Base-by-base conservation (phyloP, 1,284 basidiomycete species). In the Ceraceosorus guamensis region DNA sequence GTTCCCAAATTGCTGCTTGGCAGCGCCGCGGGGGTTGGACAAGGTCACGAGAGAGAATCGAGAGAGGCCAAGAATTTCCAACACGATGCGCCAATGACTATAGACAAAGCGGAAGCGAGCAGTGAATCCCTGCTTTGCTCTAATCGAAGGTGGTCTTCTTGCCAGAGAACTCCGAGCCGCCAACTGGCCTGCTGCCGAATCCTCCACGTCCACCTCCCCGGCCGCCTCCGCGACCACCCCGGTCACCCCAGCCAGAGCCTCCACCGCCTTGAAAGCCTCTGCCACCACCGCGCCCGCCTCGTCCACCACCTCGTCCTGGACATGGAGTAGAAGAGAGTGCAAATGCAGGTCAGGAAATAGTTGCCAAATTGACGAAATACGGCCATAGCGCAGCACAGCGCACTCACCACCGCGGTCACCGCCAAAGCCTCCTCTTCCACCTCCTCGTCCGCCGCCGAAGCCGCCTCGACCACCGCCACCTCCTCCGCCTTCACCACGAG, bases 401-500 rank as follows among this genome's bases (percentile, higher is more conserved):
- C 48, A 50, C 44, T 24, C 11, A 16, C 41, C 32, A 31, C 52
- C 52, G 11, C 55, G 33, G 24, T 30, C 16, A 11, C 55, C 39
- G 7, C 55, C 55, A 5, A 35, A 30, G 14, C 53, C 52, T 16
- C 55, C 58, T 18, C 16, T 4, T 30, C 58, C 50, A 16, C 50
- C 44, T 37, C 55, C 57, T 51, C 59, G 11, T 11, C 62, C 56
- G 14, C 30, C 18, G 13, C 60, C 59, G 41, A 49, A 2, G 31
- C 51, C 41, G 5, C 50, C 39, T 14, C 55, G 11, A 13, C 55
- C 53, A 24, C 34, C 13, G 37, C 53, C 57, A 18, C 55, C 79
- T 59, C 78, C 79, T 58, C 79, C 78, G 67, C 86, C 85, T 60
- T 71, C 60, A 39, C 67, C 66, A 70, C 90, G 83, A 6, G 92